A percentile compares a stretch with the other conserved stretches of the same genome.
Evolutionary conservation across 2,329 filamentous ascomycete species (phyloP).

Genomic region (Triangularia setosa): DNA sequence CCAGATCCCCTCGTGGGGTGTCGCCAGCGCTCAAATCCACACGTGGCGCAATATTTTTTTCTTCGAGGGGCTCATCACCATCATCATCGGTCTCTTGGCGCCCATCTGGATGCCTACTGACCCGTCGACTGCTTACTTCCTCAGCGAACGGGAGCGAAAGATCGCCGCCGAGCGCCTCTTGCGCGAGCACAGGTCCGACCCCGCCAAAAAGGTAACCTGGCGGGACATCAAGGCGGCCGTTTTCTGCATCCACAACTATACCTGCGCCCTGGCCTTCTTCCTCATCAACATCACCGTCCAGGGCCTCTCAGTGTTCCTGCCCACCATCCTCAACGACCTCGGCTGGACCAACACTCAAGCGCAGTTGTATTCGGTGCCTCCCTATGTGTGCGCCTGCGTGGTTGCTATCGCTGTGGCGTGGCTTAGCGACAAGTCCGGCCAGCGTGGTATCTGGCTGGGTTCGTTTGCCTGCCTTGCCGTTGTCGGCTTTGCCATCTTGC

Average conservation of each 20-base stretch:
- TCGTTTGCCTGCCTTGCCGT: constrained; percentile 40
- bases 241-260: constrained; percentile 55
- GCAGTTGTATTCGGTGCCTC: constrained; percentile 43
- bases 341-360: constrained; percentile 38
- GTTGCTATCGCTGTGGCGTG: constrained; percentile 39
- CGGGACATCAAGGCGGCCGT: constrained; percentile 50
- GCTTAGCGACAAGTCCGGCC: constrained; percentile 39
- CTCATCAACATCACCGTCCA: constrained; percentile 59
- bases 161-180: constrained; percentile 51
- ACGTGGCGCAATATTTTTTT: constrained; percentile 61
- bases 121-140: constrained; percentile 45
- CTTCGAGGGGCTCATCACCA: constrained; percentile 56
- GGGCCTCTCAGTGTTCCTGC: constrained; percentile 47
- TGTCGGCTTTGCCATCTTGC: constrained; percentile 49
- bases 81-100: constrained; percentile 43
- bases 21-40: constrained; percentile 39
- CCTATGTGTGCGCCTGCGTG: constrained; percentile 40
- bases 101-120: constrained; percentile 50
- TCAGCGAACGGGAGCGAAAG: constrained; percentile 49
- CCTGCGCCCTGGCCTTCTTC: constrained; percentile 56
- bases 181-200: constrained; percentile 43
- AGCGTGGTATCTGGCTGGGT: constrained; percentile 40
- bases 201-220: constrained; percentile 44
- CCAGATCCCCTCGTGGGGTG: constrained; percentile 50
- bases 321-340: constrained; percentile 43